Conservation (phyloP, 2,329 filamentous ascomycete genomes). For the Fusarium sp. region DNA sequence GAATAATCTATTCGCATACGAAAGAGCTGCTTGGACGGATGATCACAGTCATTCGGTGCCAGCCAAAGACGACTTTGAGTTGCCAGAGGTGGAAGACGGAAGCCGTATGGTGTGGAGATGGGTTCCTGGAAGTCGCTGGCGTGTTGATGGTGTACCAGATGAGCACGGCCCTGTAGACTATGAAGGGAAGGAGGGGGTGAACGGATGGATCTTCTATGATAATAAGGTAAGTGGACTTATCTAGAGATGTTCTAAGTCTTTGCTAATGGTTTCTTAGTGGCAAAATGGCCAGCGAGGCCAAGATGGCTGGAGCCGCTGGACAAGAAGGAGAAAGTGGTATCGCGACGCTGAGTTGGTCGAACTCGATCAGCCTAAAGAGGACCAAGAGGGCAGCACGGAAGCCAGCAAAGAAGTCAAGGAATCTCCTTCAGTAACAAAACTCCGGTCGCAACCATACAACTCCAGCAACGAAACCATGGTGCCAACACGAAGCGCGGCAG, state of each 20-base stretch:
- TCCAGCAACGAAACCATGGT: slow-evolving; percentile 57
- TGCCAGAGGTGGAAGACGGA: slow-evolving; percentile 72
- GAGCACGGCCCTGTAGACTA: slow-evolving; percentile 61
- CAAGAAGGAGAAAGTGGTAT: slow-evolving; percentile 93
- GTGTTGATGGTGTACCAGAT: slow-evolving; percentile 80
- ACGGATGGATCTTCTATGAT: slow-evolving; percentile 98
- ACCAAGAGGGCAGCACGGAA: slow-evolving; percentile 56
- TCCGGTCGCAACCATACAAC: slow-evolving; percentile 52
- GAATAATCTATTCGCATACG: slow-evolving; percentile 88
- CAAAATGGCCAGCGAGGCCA: slow-evolving; percentile 84
- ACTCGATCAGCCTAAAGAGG: slow-evolving; percentile 56
- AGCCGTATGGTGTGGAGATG: slow-evolving; percentile 75
- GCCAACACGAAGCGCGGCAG: slow-evolving; percentile 43
- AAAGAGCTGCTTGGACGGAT: slow-evolving; percentile 93
- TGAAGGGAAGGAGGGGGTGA: slow-evolving; percentile 71
- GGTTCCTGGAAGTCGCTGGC: slow-evolving; percentile 89
- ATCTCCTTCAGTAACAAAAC: slow-evolving; percentile 41
- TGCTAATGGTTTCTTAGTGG: slow-evolving; percentile 72
- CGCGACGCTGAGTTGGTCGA: slow-evolving; percentile 96
- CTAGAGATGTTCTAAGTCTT: rapidly evolving
- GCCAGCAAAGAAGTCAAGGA: slow-evolving; percentile 53
- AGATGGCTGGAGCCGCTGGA: slow-evolving; percentile 96
- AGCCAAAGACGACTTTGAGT: slow-evolving; percentile 76
- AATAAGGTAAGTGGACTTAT: slow-evolving; percentile 77
- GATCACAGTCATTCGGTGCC: slow-evolving; percentile 89